Evolutionary conservation across 1,139 yeast species (phyloP).

Genomic region (Diutina rugosa): DNA sequence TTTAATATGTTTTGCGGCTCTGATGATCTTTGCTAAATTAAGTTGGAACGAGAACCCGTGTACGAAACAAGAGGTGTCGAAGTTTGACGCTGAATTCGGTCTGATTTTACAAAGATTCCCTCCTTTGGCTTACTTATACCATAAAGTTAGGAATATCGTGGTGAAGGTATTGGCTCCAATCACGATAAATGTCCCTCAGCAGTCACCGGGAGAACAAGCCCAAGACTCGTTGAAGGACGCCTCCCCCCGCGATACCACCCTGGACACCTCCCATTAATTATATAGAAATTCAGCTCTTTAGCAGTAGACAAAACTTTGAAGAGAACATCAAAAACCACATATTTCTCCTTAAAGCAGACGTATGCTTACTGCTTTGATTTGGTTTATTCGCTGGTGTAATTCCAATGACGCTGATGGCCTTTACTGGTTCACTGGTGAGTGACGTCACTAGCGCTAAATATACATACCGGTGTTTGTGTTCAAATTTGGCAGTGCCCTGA

Average conservation of each 20-base stretch:
- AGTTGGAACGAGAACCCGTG: constrained; percentile 30
- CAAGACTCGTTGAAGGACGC: neutral
- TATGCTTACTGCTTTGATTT: too few relatives aligned
- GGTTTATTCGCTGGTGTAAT: too few relatives aligned
- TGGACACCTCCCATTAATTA: neutral
- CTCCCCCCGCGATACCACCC: neutral
- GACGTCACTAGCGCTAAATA: too few relatives aligned
- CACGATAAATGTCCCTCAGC: neutral
- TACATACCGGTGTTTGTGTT: too few relatives aligned
- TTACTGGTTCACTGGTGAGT: too few relatives aligned
- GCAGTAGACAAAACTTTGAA: too few relatives aligned
- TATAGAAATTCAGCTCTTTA: too few relatives aligned
- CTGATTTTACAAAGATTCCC: constrained; percentile 7
- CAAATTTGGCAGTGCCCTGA: too few relatives aligned
- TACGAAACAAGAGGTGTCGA: constrained; percentile 25
- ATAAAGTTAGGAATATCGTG: neutral
- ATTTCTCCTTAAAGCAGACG: too few relatives aligned
- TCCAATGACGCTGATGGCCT: too few relatives aligned
- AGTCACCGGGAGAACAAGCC: neutral
- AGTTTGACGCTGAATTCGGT: constrained; percentile 23
- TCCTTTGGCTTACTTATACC: neutral
- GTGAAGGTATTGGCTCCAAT: neutral
- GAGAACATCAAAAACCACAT: too few relatives aligned
- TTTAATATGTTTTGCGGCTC: constrained; percentile 13
- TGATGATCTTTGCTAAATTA: constrained; percentile 31